These are phyloP conservation scores for Penicillium lagena DNA, from an alignment of 495 filamentous ascomycete genomes.

Conservation along the genomic window DNA sequence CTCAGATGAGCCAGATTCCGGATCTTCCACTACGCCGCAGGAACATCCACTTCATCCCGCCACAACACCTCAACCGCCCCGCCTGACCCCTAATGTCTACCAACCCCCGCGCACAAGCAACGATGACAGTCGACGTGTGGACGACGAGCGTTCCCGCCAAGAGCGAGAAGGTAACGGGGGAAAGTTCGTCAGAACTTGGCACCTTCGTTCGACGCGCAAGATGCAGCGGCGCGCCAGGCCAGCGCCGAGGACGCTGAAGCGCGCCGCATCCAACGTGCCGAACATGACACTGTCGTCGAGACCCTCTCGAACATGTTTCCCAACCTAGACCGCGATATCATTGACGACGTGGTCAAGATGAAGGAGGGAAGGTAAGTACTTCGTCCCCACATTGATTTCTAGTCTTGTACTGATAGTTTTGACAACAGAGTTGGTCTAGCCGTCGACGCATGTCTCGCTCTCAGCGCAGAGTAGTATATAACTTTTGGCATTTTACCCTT, in stretches of 20 bases:
- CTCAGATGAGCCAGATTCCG: constrained; percentile 61
- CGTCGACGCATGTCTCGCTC: constrained; percentile 84
- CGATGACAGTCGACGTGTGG: constrained; percentile 35
- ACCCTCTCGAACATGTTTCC: constrained; percentile 91
- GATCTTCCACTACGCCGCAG: constrained; percentile 14
- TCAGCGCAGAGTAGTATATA: constrained; percentile 48
- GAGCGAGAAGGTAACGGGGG: constrained; percentile 5
- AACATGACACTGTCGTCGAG: constrained; percentile 88
- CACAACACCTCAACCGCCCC: constrained; percentile 53
- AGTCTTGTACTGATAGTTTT: constrained; percentile 2
- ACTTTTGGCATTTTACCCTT: neutral
- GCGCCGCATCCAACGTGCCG: constrained; percentile 70
- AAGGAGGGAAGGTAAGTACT: constrained; percentile 79
- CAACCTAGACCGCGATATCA: constrained; percentile 80
- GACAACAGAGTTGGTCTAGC: constrained; percentile 70
- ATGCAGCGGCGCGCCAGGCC: constrained; percentile 89
- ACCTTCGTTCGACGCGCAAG: constrained; percentile 54
- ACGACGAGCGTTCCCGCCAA: constrained; percentile 30
- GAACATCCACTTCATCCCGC: constrained; percentile 42
- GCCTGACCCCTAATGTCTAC: constrained; percentile 51
- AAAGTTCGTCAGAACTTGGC: constrained; percentile 10
- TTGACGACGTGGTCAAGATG: constrained; percentile 87
- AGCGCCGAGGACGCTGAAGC: constrained; percentile 90
- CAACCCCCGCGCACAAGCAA: constrained; percentile 41
- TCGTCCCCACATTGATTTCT: neutral